phyloP scores from a whole-genome alignment of 495 filamentous ascomycete genomes.

The Aspergillus sclerotioniger region DNA sequence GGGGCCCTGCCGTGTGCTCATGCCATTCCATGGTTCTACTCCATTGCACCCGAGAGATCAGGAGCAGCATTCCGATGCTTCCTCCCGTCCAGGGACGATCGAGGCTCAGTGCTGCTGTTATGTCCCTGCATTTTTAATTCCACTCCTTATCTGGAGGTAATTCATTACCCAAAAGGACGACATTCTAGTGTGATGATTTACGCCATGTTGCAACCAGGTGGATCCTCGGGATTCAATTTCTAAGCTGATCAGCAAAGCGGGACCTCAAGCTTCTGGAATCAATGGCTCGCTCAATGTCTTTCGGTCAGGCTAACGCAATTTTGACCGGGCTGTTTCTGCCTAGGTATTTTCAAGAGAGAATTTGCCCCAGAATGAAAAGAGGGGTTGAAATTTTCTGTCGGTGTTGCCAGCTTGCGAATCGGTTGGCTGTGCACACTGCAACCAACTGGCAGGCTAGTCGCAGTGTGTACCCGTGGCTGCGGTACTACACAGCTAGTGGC shows the following conservation, averaged over 20 bases:
- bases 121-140: too few relatives aligned
- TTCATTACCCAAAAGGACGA: too few relatives aligned
- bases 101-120: neutral
- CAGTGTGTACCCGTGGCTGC: too few relatives aligned
- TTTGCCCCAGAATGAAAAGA: neutral
- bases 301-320: neutral
- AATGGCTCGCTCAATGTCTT: neutral
- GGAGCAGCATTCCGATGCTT: neutral
- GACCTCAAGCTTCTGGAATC: neutral
- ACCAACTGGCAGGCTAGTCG: too few relatives aligned
- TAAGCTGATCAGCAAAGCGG: neutral
- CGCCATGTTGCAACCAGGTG: neutral
- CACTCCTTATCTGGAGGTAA: too few relatives aligned
- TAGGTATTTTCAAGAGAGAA: neutral
- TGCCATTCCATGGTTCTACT: neutral
- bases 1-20: neutral
- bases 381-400: neutral
- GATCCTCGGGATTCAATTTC: neutral
- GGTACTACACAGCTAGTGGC: too few relatives aligned
- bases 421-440: too few relatives aligned
- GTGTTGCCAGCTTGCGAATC: too few relatives aligned
- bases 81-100: neutral
- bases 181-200: neutral
- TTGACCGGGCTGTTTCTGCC: neutral
- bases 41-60: neutral